These are phyloP conservation scores for Citrus sp. DNA, from an alignment of 345 rosid species.

Conservation along the genomic window DNA sequence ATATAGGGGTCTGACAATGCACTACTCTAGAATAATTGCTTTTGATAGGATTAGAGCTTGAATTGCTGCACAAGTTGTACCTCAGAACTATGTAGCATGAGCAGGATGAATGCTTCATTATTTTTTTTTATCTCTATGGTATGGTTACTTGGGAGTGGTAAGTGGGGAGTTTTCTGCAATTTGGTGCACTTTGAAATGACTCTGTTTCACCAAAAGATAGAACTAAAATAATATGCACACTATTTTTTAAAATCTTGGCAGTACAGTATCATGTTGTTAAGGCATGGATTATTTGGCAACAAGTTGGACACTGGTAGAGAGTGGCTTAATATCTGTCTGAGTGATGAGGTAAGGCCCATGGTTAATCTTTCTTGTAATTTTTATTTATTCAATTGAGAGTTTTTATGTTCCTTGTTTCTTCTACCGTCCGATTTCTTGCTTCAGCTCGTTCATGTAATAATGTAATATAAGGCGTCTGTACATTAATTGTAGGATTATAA, in stretches of 20 bases:
- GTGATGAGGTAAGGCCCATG: background rate
- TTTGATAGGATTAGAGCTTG: background rate
- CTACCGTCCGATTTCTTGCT: background rate
- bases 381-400: background rate
- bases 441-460: background rate
- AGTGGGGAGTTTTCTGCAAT: background rate
- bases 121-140: background rate
- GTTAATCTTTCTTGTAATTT: background rate
- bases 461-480: background rate
- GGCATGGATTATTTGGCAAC: background rate
- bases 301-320: background rate
- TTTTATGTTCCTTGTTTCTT: background rate
- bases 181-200: background rate
- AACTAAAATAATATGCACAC: background rate
- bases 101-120: background rate
- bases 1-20: background rate
- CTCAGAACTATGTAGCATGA: background rate
- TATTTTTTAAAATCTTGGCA: background rate
- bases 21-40: background rate
- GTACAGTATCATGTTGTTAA: conserved; percentile 8
- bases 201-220: background rate
- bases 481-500: background rate
- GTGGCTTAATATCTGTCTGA: background rate
- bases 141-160: background rate
- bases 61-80: background rate